These are phyloP conservation scores for Sordariomycetes sp. DNA, from an alignment of 2,329 filamentous ascomycete genomes.

Conservation along the genomic window DNA sequence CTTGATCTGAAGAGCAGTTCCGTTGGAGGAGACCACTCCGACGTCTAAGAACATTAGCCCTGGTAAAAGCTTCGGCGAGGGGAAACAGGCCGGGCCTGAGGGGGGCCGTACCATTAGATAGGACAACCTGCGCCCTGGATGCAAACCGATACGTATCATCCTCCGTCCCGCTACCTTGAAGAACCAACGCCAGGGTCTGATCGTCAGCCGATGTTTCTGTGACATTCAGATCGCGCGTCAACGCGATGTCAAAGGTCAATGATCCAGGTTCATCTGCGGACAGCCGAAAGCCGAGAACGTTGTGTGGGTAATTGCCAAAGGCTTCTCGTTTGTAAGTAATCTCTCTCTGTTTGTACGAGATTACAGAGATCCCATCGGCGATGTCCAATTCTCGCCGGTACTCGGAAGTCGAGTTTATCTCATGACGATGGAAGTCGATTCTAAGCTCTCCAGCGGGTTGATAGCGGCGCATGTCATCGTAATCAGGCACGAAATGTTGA, in stretches of 20 bases:
- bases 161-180: slow-evolving; percentile 1
- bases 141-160: slow-evolving; percentile 3
- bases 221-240: too few species aligned
- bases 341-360: slow-evolving; percentile 8
- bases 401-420: slow-evolving; percentile 18
- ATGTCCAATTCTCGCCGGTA: slow-evolving; percentile 12
- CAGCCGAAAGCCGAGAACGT: slow-evolving; percentile 11
- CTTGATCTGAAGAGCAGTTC: slow-evolving; percentile 3
- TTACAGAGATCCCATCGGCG: slow-evolving; percentile 4
- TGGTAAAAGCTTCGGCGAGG: too few species aligned
- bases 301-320: slow-evolving; percentile 13
- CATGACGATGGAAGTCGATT: slow-evolving; percentile 8
- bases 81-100: too few species aligned
- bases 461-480: too few species aligned
- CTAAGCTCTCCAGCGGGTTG: slow-evolving; percentile 9
- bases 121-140: background rate
- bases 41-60: too few species aligned
- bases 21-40: too few species aligned
- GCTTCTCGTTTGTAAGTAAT: slow-evolving; percentile 12
- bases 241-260: slow-evolving; percentile 1
- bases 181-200: background rate
- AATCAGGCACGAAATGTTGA: too few species aligned
- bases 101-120: slow-evolving; percentile 7
- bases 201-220: background rate
- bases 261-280: slow-evolving; percentile 8